Conservation (phyloP, 83 land plant species). For the Isoetes engelmannii region DNA sequence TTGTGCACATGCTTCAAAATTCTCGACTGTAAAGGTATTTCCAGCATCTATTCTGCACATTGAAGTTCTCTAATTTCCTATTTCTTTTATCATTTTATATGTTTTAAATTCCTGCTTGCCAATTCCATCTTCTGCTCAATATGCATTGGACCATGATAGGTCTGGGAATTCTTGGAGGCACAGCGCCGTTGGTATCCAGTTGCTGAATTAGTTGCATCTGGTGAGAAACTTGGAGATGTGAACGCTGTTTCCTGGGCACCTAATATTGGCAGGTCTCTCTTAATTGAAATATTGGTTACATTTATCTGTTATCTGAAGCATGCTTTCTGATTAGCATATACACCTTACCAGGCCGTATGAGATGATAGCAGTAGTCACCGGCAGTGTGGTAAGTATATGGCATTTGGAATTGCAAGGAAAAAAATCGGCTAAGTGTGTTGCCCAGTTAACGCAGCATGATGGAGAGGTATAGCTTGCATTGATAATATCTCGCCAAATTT, state of each 20-base stretch:
- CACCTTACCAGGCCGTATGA: constrained; percentile 38
- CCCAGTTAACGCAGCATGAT: constrained; percentile 20
- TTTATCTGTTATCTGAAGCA: too few species aligned
- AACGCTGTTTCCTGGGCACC: constrained; percentile 36
- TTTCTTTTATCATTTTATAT: too few species aligned
- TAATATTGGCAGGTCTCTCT: constrained; percentile 32
- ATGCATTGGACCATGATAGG: too few species aligned
- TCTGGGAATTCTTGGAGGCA: constrained; percentile 39
- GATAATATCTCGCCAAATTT: neutral
- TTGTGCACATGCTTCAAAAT: constrained; percentile 9
- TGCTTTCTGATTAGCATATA: too few species aligned
- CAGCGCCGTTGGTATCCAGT: constrained; percentile 34
- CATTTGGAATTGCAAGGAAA: constrained; percentile 26
- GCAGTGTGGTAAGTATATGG: constrained; percentile 32
- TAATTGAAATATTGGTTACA: too few species aligned
- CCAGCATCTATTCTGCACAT: neutral
- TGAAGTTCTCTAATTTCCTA: too few species aligned
- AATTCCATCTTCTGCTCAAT: too few species aligned
- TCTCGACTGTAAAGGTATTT: constrained; percentile 21
- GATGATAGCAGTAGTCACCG: constrained; percentile 37
- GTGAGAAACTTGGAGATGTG: constrained; percentile 19
- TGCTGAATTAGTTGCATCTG: constrained; percentile 25
- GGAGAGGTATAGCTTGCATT: constrained; percentile 7
- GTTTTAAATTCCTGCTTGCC: too few species aligned
- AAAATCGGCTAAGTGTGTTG: constrained; percentile 11